Conservation (phyloP, 192 early-diverging fungal genomes). For the Gonapodya prolifera region DNA sequence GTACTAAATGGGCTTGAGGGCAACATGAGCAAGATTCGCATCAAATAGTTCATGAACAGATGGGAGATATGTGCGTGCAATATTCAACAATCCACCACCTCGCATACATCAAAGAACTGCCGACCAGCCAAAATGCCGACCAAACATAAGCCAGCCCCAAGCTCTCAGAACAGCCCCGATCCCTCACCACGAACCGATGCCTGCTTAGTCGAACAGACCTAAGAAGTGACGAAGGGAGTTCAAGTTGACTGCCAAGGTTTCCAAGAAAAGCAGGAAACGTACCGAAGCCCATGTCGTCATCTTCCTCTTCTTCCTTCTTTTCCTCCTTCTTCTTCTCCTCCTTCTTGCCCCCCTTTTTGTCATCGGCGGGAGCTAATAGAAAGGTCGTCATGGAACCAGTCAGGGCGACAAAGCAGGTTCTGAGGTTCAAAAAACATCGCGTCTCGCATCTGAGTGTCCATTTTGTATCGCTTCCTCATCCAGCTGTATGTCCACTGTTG, state of each 20-base stretch:
- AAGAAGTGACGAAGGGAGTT: background rate
- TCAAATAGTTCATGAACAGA: too few relatives aligned
- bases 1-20: too few relatives aligned
- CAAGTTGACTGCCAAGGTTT: background rate
- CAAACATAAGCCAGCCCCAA: background rate
- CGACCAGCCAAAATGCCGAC: background rate
- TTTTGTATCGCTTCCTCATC: too few relatives aligned
- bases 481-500: too few relatives aligned
- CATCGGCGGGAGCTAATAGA: slow-evolving; percentile 31
- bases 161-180: background rate
- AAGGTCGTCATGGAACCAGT: too few relatives aligned
- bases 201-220: slow-evolving; percentile 47
- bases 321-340: slow-evolving; percentile 29
- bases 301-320: slow-evolving; percentile 65
- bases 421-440: too few relatives aligned
- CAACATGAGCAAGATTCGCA: too few relatives aligned
- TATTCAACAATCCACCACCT: background rate
- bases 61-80: background rate
- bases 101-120: background rate
- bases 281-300: slow-evolving; percentile 68
- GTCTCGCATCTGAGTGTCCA: too few relatives aligned
- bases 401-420: too few relatives aligned
- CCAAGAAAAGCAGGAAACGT: background rate
- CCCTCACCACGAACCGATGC: background rate
- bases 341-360: slow-evolving; percentile 23